phyloP scores from a whole-genome alignment of 2,329 filamentous ascomycete genomes.

The Pseudomassariella vexata region DNA sequence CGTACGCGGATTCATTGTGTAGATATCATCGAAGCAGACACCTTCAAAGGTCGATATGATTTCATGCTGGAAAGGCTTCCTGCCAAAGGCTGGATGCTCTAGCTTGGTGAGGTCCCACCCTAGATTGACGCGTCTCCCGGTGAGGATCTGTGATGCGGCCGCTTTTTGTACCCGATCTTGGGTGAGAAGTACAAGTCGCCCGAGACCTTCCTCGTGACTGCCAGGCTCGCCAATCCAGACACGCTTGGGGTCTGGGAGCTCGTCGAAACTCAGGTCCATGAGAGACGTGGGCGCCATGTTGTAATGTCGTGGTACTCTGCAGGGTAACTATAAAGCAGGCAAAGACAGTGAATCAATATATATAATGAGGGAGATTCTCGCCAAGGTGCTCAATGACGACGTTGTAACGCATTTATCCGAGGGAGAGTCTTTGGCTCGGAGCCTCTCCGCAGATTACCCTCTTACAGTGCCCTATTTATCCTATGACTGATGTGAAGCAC shows the following conservation, averaged over 20 bases:
- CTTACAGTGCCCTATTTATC: no score
- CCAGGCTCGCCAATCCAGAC: conserved; percentile 41
- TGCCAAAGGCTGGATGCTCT: conserved; percentile 47
- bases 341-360: no score
- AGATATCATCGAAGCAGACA: conserved; percentile 42
- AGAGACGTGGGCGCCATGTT: no score
- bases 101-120: conserved; percentile 52
- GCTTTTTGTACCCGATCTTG: conserved; percentile 43
- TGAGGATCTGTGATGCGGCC: conserved; percentile 43
- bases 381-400: no score
- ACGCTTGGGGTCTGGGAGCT: conserved; percentile 39
- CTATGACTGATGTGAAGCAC: no score
- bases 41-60: conserved; percentile 42
- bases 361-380: no score
- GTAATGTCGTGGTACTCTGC: no score
- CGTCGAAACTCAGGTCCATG: conserved; percentile 25
- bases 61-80: conserved; percentile 43
- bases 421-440: no score
- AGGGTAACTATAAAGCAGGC: no score
- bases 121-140: conserved; percentile 44
- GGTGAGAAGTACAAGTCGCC: conserved; percentile 44
- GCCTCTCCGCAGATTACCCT: no score
- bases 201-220: conserved; percentile 45
- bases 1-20: conserved; percentile 42
- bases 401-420: no score